phyloP scores from a whole-genome alignment of 2,329 filamentous ascomycete genomes.

The Aspergillus eucalypticola region DNA sequence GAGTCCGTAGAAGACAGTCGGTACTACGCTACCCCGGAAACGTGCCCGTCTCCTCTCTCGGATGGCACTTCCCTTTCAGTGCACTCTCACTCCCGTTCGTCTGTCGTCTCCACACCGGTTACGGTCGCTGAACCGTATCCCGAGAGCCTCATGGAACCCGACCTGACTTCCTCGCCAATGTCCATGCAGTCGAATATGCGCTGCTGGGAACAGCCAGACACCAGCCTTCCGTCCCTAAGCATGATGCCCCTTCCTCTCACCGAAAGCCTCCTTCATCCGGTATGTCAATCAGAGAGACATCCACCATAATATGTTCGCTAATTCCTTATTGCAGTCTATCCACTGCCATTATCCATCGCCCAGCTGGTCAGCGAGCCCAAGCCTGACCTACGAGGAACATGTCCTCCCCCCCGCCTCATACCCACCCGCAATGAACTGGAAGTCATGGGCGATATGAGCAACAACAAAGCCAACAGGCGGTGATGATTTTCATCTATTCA shows the following conservation, averaged over 20 bases:
- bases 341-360: slow-evolving; percentile 43
- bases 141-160: slow-evolving; percentile 33
- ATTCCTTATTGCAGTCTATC: slow-evolving; percentile 29
- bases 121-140: slow-evolving; percentile 38
- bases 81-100: slow-evolving; percentile 32
- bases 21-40: slow-evolving; percentile 48
- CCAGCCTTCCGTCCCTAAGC: slow-evolving; percentile 30
- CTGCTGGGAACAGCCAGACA: slow-evolving; percentile 37
- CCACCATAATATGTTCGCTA: slow-evolving; percentile 8
- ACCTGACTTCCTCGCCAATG: slow-evolving; percentile 37
- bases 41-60: slow-evolving; percentile 46
- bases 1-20: slow-evolving; percentile 41
- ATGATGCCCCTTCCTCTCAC: slow-evolving; percentile 38
- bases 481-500: background rate
- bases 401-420: slow-evolving; percentile 36
- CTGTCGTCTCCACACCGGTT: slow-evolving; percentile 37
- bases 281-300: slow-evolving; percentile 26
- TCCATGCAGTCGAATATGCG: slow-evolving; percentile 33
- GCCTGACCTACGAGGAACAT: slow-evolving; percentile 41
- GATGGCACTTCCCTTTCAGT: slow-evolving; percentile 37
- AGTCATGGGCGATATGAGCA: slow-evolving; percentile 27
- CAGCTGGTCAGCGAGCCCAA: slow-evolving; percentile 42
- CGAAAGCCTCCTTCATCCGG: slow-evolving; percentile 39
- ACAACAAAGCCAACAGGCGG: background rate
- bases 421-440: slow-evolving; percentile 36